phyloP scores from a whole-genome alignment of 306 rosid species.

The Rosa rugosa region DNA sequence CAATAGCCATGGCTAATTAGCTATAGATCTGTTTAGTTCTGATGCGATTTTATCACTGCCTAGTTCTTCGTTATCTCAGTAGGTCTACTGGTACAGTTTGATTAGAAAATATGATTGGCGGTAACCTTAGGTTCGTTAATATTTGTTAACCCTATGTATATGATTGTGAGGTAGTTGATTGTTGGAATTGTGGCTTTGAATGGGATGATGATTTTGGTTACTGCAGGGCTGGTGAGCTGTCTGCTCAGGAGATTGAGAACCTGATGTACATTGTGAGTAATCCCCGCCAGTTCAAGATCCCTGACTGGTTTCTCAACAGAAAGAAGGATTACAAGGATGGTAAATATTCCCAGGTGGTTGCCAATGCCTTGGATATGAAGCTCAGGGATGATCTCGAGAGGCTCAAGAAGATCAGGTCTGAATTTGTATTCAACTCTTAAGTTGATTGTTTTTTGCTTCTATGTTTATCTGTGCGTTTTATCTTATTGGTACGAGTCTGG shows the following conservation, averaged over 20 bases:
- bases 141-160: too few species aligned
- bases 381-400: constrained; percentile 86
- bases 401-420: constrained; percentile 84
- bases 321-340: constrained; percentile 86
- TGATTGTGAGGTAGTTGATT: too few species aligned
- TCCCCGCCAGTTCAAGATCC: constrained; percentile 72
- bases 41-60: not conserved
- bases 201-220: not conserved
- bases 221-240: constrained; percentile 67
- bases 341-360: constrained; percentile 64
- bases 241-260: constrained; percentile 60
- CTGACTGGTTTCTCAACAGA: constrained; percentile 78
- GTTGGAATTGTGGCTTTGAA: not conserved
- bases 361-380: constrained; percentile 82
- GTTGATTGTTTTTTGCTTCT: too few species aligned
- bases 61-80: too few species aligned
- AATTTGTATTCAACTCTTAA: not conserved
- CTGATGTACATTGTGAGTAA: constrained; percentile 60
- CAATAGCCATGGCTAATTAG: not conserved
- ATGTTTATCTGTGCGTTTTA: too few species aligned
- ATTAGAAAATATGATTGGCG: too few species aligned
- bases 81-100: too few species aligned
- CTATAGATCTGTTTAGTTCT: not conserved
- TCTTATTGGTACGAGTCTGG: not conserved
- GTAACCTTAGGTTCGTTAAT: too few species aligned